Evolutionary conservation across 345 rosid genomes (phyloP).

Genomic region (Dovyalis caffra): DNA sequence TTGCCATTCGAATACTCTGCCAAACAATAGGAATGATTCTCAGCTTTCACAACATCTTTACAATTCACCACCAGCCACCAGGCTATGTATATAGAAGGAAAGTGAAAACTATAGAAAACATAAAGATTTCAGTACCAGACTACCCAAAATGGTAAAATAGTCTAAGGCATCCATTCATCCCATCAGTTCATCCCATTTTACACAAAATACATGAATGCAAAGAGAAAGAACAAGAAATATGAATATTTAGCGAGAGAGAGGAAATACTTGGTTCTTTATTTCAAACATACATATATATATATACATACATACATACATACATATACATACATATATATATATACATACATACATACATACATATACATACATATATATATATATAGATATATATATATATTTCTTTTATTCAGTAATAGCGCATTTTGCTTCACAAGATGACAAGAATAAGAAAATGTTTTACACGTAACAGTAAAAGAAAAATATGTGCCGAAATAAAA

Average conservation of each 20-base stretch:
- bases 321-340: no score
- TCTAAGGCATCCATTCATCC: neutral
- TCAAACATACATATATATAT: no score
- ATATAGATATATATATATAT: no score
- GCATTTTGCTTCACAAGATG: no score
- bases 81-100: neutral
- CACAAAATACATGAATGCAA: neutral
- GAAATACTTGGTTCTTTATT: neutral
- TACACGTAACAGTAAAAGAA: no score
- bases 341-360: no score
- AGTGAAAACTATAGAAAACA: neutral
- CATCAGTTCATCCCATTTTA: neutral
- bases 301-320: no score
- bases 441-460: no score
- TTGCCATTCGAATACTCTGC: slow-evolving; percentile 51
- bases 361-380: no score
- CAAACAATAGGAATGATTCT: neutral
- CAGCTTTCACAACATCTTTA: neutral
- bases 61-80: slow-evolving; percentile 6
- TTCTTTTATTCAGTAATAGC: no score
- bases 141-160: neutral
- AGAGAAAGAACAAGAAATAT: no score
- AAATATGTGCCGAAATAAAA: no score
- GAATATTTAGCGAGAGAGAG: neutral
- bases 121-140: neutral